Base-by-base conservation (phyloP, 805 yeast species). In the Wickerhamomyces tratensis region DNA sequence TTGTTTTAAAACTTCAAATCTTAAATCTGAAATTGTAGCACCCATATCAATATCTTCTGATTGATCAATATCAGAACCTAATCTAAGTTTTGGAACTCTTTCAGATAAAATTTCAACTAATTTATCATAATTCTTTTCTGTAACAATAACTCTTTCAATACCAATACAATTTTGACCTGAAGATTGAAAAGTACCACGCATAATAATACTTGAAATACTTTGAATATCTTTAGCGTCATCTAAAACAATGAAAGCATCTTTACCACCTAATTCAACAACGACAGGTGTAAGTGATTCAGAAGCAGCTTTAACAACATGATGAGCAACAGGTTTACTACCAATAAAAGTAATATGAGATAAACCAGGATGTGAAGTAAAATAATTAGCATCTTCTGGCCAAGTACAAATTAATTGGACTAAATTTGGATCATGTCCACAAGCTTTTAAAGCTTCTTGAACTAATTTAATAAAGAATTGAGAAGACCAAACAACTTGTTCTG, bases 131-230 rank as follows among this genome's bases (percentile, higher is more conserved):
- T 78, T 76, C 36, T 68, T 67, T 6, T 83, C 84, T 38, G 86
- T 71, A 34, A 89, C 87, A 48, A 93, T 82, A 7, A 93, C 94
- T 44, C 98, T 73, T 65, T 93, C 99, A 42, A 93, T 85, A 35
- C 99, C 98, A 55, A 93, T 93, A 66, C 99, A 93, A 59, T 93
- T 93, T 64, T 93, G 99, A 11, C 99, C 99, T 0, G 96, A 85
- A 42, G 95, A 84, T 65, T 93, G 99, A 68, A 91, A 93, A 1
- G 96, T 82, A 33, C 98, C 99, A 56, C 99, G 74, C 82, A 93
- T 74, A 35, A 93, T 73, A 26, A 88, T 79, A 13, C 96, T 86
- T 0, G 95, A 80, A 36, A 82, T 65, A 5, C 71, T 63, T 8
- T 69, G 61, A 36, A 75, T 49, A 49, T 80, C 77, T 47, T 76